These are phyloP conservation scores for Backusella sp. DNA, from an alignment of 192 early-diverging fungal genomes.

Conservation along the genomic window DNA sequence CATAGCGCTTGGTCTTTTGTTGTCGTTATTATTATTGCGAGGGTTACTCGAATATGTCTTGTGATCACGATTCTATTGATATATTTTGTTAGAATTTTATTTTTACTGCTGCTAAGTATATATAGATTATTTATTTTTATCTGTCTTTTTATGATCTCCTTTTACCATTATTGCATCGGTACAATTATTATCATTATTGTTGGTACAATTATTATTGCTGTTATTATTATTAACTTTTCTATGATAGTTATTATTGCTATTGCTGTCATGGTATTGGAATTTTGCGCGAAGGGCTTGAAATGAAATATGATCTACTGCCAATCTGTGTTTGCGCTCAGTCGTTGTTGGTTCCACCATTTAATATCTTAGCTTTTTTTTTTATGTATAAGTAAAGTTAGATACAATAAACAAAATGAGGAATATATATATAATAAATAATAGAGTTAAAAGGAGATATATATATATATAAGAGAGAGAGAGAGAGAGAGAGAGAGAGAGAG, in stretches of 20 bases:
- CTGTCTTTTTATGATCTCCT: background rate
- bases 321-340: background rate
- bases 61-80: background rate
- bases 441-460: background rate
- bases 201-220: background rate
- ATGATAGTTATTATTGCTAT: background rate
- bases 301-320: conserved; percentile 2
- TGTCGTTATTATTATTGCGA: background rate
- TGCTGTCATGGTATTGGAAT: background rate
- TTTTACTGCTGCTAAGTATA: background rate
- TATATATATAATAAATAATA: background rate
- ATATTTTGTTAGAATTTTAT: background rate
- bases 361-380: background rate
- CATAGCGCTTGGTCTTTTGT: background rate
- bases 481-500: background rate
- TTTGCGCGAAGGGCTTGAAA: conserved; percentile 8
- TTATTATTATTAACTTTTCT: background rate
- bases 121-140: background rate
- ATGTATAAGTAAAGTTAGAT: background rate
- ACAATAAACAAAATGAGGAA: background rate
- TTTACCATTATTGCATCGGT: background rate
- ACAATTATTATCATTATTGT: background rate
- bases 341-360: background rate
- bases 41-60: background rate
- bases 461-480: background rate